Percentiles rank a stretch among this genome's conserved stretches.
phyloP scores from a whole-genome alignment of 2,329 filamentous ascomycete species.

The Alternaria gansuensis region DNA sequence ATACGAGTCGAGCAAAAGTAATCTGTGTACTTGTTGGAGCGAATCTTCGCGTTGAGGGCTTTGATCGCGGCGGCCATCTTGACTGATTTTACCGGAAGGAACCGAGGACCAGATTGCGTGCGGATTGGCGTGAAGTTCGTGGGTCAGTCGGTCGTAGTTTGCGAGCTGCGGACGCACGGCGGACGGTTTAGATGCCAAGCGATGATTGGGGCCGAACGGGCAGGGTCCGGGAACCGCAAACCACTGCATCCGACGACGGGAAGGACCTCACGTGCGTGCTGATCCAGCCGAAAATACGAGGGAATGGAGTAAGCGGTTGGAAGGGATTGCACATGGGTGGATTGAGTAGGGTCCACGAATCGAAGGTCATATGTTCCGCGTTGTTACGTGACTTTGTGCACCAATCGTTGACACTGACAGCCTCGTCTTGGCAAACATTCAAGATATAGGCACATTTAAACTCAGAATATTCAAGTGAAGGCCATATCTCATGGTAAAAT shows the following conservation, averaged over 20 bases:
- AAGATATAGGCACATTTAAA: neutral
- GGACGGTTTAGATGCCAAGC: constrained; percentile 22
- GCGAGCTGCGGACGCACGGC: constrained; percentile 19
- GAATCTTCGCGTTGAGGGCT: constrained; percentile 63
- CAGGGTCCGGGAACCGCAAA: constrained; percentile 14
- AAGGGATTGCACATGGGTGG: neutral
- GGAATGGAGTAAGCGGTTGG: neutral
- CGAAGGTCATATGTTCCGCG: neutral
- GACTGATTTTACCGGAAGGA: constrained; percentile 11
- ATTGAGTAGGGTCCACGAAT: neutral
- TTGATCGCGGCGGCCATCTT: constrained; percentile 63
- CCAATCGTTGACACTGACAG: neutral
- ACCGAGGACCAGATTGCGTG: constrained; percentile 12
- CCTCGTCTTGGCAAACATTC: neutral
- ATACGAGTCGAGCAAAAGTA: constrained; percentile 65
- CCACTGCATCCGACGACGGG: constrained; percentile 14
- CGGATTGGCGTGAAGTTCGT: constrained; percentile 12
- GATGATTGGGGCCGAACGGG: constrained; percentile 17
- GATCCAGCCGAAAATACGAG: constrained; percentile 4
- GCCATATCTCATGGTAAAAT: constrained; percentile 1
- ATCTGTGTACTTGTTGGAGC: constrained; percentile 60
- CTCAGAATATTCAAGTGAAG: neutral
- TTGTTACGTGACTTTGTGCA: constrained; percentile 1
- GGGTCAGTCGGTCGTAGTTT: constrained; percentile 13
- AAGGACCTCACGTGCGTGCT: constrained; percentile 23